Base-by-base conservation (phyloP, 1,284 basidiomycete genomes). In the Fomitopsis pinicola region DNA sequence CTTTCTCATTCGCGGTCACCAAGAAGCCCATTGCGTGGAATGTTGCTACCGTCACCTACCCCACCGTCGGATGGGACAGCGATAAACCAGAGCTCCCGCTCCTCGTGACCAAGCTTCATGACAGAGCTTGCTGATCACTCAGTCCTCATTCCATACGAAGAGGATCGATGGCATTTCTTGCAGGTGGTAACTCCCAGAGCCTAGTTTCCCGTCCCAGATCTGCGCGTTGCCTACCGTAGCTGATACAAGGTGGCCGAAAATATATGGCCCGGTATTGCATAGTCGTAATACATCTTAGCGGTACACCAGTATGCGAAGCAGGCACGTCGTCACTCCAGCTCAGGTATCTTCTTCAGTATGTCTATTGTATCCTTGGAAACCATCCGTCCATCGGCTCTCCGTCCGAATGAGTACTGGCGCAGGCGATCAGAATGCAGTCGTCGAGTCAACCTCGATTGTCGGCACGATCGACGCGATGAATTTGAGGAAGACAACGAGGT, bases 401-500 rank as follows among this genome's bases (percentile, higher is more conserved):
- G 22, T 46, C 45, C 36, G 35, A 9, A 30, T 15, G 26, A 19
- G 6, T 42, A 14, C 45, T 36, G 22, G 22, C 22, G 22, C 22
- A 22, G 19, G 17, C 10, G 42, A 55, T 78, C 73, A 94, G 77
- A 94, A 92, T 22, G 92, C 83, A 38, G 93, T 92, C 55, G 92
- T 95, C 63, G 92, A 94, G 75, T 95, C 92, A 52, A 95, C 91
- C 78, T 98, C 95, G 73, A 98, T 97, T 42, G 95, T 97, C 28
- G 95, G 95, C 60, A 94, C 92, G 73, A 94, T 94, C 52, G 89
- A 91, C 15, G 94, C 94, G 73, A 97, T 96, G 77, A 97, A 97
- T 82, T 97, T 98, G 80, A 97, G 85, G 84, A 97, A 97, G 66
- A 96, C 95, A 73, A 96, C 92, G 56, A 96, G 84, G 74, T 97